Evolutionary conservation across 2,329 filamentous ascomycete genomes (phyloP).

Genomic region (Chaetomium sp.): DNA sequence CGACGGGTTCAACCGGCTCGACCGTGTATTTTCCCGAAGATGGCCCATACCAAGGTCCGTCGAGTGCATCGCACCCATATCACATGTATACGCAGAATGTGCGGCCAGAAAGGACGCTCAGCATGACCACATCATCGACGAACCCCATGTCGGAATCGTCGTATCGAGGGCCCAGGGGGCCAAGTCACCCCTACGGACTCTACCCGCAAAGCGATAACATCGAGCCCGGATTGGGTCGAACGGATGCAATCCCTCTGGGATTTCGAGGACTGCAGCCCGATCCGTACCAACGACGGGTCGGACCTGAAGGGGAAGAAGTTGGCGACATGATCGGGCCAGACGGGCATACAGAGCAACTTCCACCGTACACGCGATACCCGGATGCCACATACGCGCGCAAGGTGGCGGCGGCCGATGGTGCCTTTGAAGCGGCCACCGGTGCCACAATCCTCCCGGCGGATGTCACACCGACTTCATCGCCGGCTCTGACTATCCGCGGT

Average conservation of each 20-base stretch:
- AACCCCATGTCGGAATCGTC: conserved; percentile 34
- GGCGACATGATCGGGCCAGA: conserved; percentile 81
- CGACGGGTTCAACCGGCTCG: conserved; percentile 32
- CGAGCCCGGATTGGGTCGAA: conserved; percentile 40
- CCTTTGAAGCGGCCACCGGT: neutral
- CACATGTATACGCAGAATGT: conserved; percentile 75
- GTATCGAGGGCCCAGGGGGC: conserved; percentile 55
- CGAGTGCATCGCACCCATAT: conserved; percentile 76
- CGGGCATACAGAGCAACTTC: conserved; percentile 84
- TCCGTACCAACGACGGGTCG: conserved; percentile 64
- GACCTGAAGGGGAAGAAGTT: conserved; percentile 77
- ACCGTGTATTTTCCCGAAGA: conserved; percentile 38
- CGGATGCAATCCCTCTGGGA: conserved; percentile 56
- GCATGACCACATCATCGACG: conserved; percentile 49
- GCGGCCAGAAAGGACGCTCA: conserved; percentile 67
- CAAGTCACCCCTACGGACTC: conserved; percentile 79
- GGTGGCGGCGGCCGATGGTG: conserved; percentile 29
- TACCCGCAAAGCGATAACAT: conserved; percentile 73
- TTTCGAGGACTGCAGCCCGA: conserved; percentile 59
- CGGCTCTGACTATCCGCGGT: conserved; percentile 38
- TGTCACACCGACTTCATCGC: conserved; percentile 13
- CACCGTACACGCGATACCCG: conserved; percentile 85
- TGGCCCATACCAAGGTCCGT: conserved; percentile 62
- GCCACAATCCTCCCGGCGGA: conserved; percentile 10
- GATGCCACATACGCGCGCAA: conserved; percentile 62